Evolutionary conservation across 192 early-diverging fungal genomes (phyloP).

Genomic region (Coemansia sp.): DNA sequence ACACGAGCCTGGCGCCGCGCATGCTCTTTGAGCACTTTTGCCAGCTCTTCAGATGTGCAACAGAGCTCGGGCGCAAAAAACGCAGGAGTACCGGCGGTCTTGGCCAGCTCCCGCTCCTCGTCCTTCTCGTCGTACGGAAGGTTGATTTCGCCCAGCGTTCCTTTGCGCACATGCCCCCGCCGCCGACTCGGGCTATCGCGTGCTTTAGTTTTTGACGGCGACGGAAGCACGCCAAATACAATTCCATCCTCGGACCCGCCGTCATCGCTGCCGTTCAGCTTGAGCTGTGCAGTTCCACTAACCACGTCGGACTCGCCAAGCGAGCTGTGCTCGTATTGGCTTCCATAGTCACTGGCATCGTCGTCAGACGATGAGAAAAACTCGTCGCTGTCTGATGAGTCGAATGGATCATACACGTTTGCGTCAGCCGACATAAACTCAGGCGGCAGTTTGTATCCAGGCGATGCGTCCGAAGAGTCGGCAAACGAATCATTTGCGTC

Average conservation of each 20-base stretch:
- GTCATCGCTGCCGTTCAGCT: slow-evolving; percentile 22
- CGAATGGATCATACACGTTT: slow-evolving; percentile 55
- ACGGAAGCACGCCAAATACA: slow-evolving; percentile 39
- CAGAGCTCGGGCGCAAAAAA: slow-evolving; percentile 99
- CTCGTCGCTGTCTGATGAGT: slow-evolving; percentile 56
- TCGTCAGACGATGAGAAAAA: slow-evolving; percentile 51
- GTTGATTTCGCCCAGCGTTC: slow-evolving; percentile 39
- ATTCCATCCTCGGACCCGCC: slow-evolving; percentile 32
- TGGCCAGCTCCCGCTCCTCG: slow-evolving; percentile 84
- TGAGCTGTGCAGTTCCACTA: not conserved
- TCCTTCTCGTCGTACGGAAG: slow-evolving; percentile 54
- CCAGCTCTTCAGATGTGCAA: slow-evolving; percentile 58
- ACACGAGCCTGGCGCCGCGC: slow-evolving; percentile 3
- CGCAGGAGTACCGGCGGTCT: slow-evolving; percentile 93
- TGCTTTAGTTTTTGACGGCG: not conserved
- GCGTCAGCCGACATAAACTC: slow-evolving; percentile 39
- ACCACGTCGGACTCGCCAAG: slow-evolving; percentile 1
- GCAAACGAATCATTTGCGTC: not conserved
- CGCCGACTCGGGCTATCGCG: slow-evolving; percentile 1
- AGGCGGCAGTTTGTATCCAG: slow-evolving; percentile 41
- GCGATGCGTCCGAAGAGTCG: slow-evolving; percentile 13
- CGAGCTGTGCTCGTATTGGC: slow-evolving; percentile 1
- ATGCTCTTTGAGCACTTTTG: slow-evolving; percentile 36
- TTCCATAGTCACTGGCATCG: slow-evolving; percentile 47
- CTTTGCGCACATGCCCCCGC: slow-evolving; percentile 25